These are phyloP conservation scores for Serendipita sp. DNA, from an alignment of 768 basidiomycete species.

Conservation along the genomic window DNA sequence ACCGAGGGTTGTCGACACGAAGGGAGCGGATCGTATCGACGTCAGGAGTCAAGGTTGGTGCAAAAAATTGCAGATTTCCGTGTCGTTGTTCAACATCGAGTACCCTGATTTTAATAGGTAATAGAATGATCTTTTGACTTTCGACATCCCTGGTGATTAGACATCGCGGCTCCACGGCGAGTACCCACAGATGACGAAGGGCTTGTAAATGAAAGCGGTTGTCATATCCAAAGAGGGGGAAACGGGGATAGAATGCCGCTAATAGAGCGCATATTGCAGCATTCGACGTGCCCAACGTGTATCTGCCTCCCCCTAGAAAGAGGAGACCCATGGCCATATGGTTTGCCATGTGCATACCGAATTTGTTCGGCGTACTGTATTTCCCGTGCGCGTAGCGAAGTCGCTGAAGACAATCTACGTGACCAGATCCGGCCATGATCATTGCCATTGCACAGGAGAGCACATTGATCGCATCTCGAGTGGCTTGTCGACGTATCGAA, in stretches of 20 bases:
- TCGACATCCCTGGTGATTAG: conserved; percentile 86
- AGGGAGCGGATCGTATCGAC: conserved; percentile 68
- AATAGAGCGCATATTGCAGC: conserved; percentile 82
- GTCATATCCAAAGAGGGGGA: conserved; percentile 60
- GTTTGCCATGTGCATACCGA: conserved; percentile 78
- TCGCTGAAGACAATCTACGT: conserved; percentile 73
- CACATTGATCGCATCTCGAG: conserved; percentile 75
- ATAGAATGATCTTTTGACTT: conserved; percentile 74
- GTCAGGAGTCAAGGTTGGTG: conserved; percentile 85
- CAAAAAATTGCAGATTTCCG: conserved; percentile 65
- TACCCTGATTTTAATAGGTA: conserved; percentile 78
- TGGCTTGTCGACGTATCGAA: conserved; percentile 72
- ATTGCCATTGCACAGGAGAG: conserved; percentile 76
- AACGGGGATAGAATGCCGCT: conserved; percentile 83
- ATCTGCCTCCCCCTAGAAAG: conserved; percentile 85
- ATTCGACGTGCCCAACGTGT: conserved; percentile 81
- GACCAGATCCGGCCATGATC: conserved; percentile 96
- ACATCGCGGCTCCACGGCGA: conserved; percentile 89
- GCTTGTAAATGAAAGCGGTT: conserved; percentile 87
- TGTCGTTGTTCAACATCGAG: conserved; percentile 39
- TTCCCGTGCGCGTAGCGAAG: conserved; percentile 83
- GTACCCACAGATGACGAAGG: conserved; percentile 86
- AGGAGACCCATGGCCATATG: conserved; percentile 83
- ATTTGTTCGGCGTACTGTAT: conserved; percentile 56
- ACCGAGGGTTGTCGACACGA: conserved; percentile 81